Evolutionary conservation across 2,329 filamentous ascomycete species (phyloP).

Genomic region (Colletotrichum coccodes): DNA sequence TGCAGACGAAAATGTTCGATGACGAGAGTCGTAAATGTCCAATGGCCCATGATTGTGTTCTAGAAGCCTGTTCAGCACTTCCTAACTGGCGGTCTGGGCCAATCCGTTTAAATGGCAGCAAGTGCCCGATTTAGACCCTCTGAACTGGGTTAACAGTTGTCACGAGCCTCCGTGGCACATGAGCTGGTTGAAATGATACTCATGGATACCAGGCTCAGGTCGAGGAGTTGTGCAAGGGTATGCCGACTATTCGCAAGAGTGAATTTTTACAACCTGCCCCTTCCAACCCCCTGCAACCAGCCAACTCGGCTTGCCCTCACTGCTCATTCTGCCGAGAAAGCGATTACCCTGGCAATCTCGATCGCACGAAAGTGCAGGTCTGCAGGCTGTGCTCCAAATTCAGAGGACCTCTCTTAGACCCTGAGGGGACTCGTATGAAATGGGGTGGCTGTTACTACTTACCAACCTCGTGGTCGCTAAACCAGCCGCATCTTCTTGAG

Average conservation of each 20-base stretch:
- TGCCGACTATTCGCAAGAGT: background rate
- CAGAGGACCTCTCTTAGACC: background rate
- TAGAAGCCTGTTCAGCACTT: background rate
- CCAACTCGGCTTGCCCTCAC: background rate
- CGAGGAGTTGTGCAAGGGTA: background rate
- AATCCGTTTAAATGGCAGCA: background rate
- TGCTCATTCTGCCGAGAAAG: background rate
- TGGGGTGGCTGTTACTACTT: background rate
- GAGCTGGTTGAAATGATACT: background rate
- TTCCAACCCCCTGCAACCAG: background rate
- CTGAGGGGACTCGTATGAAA: background rate
- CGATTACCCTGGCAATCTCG: slow-evolving; percentile 8
- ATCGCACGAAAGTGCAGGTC: slow-evolving; percentile 15
- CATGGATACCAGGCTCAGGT: slow-evolving; percentile 5
- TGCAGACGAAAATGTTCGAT: slow-evolving; percentile 11
- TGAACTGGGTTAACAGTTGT: background rate
- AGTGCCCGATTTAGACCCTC: background rate
- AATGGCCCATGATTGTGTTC: background rate
- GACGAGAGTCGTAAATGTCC: background rate
- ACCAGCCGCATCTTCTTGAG: slow-evolving; percentile 18
- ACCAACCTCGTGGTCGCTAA: background rate
- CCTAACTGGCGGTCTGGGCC: slow-evolving; percentile 11
- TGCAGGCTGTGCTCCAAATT: slow-evolving; percentile 13
- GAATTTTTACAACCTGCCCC: background rate
- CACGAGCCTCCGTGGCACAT: background rate